Conservation (phyloP, 495 filamentous ascomycete genomes). For the Talaromyces liani region DNA sequence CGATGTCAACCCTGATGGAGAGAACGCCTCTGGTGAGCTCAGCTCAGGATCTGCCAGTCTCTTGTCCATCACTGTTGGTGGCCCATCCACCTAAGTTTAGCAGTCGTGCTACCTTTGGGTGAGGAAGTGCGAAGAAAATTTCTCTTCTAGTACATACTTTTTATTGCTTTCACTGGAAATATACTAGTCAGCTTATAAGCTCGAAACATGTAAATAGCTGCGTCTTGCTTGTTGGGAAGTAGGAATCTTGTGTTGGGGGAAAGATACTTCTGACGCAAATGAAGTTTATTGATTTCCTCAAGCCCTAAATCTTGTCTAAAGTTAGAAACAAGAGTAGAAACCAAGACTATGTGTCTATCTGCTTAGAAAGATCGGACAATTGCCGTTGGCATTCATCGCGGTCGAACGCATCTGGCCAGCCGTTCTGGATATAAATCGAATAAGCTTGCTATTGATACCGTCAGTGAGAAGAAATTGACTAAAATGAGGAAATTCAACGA, state of each 20-base stretch:
- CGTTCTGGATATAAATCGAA: background rate
- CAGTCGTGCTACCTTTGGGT: background rate
- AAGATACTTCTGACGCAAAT: background rate
- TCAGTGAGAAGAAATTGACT: background rate
- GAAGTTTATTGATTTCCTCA: background rate
- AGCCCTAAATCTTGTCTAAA: background rate
- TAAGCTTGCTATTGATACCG: background rate
- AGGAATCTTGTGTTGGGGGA: background rate
- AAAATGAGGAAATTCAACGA: background rate
- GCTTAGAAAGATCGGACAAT: background rate
- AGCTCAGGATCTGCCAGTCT: slow-evolving; percentile 44
- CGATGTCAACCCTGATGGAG: slow-evolving; percentile 55
- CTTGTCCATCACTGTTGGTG: slow-evolving; percentile 59
- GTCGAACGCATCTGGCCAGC: slow-evolving; percentile 4
- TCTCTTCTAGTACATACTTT: background rate
- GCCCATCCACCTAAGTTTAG: slow-evolving; percentile 16
- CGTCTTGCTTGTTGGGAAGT: background rate
- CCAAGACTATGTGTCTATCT: background rate
- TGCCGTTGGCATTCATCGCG: background rate
- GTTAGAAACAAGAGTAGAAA: background rate
- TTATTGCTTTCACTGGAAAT: background rate
- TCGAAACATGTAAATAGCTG: background rate
- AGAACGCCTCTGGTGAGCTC: slow-evolving; percentile 59
- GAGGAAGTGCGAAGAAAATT: background rate
- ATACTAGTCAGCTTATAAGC: background rate